Conservation (phyloP, 2,329 filamentous ascomycete species). For the Tolypocladium cylindrosporum region DNA sequence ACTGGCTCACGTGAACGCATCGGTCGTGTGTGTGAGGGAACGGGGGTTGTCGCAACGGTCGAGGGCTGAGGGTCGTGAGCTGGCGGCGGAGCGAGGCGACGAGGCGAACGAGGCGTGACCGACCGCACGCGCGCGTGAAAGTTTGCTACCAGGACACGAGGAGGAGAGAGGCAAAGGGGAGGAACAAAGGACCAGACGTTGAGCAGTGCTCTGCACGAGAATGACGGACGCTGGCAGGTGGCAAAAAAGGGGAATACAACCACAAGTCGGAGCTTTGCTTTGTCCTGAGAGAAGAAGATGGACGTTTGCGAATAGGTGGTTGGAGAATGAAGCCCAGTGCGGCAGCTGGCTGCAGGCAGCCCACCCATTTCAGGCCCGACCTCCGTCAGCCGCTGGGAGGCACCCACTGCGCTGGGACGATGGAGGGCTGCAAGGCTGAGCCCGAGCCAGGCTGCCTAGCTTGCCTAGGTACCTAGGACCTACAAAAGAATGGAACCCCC, state of each 20-base stretch:
- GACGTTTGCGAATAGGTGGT: neutral
- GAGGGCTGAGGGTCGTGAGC: neutral
- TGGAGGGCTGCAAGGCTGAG: neutral
- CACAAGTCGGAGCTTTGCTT: neutral
- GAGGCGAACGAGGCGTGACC: neutral
- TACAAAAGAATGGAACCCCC: neutral
- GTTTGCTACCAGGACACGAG: neutral
- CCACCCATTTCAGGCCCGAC: neutral
- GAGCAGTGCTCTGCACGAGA: neutral
- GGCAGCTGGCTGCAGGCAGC: neutral
- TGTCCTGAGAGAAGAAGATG: neutral
- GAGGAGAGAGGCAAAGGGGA: neutral
- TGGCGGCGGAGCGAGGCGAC: neutral
- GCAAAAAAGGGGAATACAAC: neutral
- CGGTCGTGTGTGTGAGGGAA: neutral
- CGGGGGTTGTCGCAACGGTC: no score
- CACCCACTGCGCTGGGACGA: neutral
- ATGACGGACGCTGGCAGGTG: neutral
- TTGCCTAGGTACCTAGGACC: no score
- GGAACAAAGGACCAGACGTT: neutral
- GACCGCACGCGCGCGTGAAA: neutral
- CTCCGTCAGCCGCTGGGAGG: neutral
- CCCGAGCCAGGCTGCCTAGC: neutral
- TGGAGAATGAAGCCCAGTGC: neutral
- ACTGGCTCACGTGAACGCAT: neutral